Percentiles rank a stretch among this genome's conserved stretches.
phyloP scores from a whole-genome alignment of 192 early-diverging fungal genomes.

The Mortierella hygrophila region DNA sequence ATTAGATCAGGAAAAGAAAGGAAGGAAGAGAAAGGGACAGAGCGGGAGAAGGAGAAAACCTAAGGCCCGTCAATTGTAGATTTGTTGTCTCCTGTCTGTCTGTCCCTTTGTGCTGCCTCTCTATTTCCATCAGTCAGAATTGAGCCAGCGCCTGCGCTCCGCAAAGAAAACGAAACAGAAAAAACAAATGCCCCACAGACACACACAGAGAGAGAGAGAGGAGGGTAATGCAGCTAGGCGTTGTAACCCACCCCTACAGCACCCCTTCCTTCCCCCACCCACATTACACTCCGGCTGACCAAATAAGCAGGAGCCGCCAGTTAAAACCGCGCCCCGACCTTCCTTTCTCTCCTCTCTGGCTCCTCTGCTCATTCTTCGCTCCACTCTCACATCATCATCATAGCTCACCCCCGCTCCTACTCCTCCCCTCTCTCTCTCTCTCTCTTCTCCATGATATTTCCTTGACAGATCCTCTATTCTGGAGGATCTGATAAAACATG shows the following conservation, averaged over 20 bases:
- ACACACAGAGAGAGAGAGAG: background rate
- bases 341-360: background rate
- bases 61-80: background rate
- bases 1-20: background rate
- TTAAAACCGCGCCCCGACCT: background rate
- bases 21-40: background rate
- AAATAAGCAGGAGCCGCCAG: conserved; percentile 1
- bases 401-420: background rate
- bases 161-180: background rate
- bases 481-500: conserved; percentile 4
- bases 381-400: background rate
- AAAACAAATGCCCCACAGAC: background rate
- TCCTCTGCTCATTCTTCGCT: background rate
- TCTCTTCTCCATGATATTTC: background rate
- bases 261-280: background rate
- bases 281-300: background rate
- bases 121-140: background rate
- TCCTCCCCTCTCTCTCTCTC: background rate
- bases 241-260: background rate
- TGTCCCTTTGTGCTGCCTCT: background rate
- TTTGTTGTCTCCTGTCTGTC: background rate
- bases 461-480: background rate
- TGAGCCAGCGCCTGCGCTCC: background rate
- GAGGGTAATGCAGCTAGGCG: background rate
- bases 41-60: background rate